Evolutionary conservation across 495 filamentous ascomycete genomes (phyloP), one percentile per base, ranked within the genome.

Genomic region (Hypoxylon subgilvum): DNA sequence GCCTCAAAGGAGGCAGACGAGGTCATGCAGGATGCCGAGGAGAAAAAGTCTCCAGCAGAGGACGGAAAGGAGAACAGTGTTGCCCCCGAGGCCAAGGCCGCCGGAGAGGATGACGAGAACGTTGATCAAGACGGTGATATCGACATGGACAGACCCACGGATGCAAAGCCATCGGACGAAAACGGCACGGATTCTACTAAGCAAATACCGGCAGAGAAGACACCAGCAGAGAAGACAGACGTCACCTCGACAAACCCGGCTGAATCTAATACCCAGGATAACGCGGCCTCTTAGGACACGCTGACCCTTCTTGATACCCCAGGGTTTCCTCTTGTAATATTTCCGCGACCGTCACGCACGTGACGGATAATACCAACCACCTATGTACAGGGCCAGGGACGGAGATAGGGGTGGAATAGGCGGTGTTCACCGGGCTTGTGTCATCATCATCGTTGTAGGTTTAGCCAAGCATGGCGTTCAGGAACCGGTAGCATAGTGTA

Each of bases 1-100:
- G 5, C 49, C 6, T 30, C 64, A 1, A 61, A 66, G 38, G 71
- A 73, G 16, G 52, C 67, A n/a, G 71, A 70, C 27, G 72, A 74
- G n/a, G 67, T 61, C 2, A 67, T 72, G 49, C 55, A 69, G 38
- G 70, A 72, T 25, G 57, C 30, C 1, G 59, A 57, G 3, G 31
- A 46, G 4, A 54, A 59, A 8, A 46, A 67, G 4, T 25, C 52
- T 12, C 35, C 55, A 1, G 47, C 50, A 19, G 62, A 64, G 13
- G 49, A 41, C 6, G 50, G 66, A 30, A 62, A 61, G 32, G 40
- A 48, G 5, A 9, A 31, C 5, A 56, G 48, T 9, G 19, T 48
- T 1, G 45, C 35, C 10, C 52, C 56, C 4, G 57, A 65, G 16
- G 16, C 50, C n/a, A 46, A 46, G 41, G 16, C 7, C 12, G 27